These are phyloP conservation scores for Neodidymelliopsis sp. DNA, from an alignment of 2,329 filamentous ascomycete species.

Conservation along the genomic window DNA sequence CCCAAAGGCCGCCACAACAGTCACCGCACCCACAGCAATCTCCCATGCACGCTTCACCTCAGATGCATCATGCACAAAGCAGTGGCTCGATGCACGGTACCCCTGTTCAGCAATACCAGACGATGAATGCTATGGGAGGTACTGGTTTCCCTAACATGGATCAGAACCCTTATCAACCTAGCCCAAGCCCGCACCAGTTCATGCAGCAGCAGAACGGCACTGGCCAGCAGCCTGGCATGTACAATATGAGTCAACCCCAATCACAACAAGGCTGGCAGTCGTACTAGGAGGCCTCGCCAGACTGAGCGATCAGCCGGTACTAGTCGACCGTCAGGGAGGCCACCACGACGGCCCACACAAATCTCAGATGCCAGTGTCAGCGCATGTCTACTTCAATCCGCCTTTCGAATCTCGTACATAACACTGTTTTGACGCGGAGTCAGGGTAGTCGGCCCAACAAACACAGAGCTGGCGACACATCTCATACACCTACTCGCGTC, in stretches of 20 bases:
- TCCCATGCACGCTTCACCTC: slow-evolving; percentile 58
- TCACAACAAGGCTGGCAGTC: slow-evolving; percentile 53
- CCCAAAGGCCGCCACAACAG: slow-evolving; percentile 52
- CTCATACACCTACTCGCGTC: not conserved
- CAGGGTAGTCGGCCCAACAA: too few species aligned
- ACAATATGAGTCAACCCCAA: slow-evolving; percentile 58
- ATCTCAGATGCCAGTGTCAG: not conserved
- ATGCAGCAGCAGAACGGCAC: slow-evolving; percentile 54
- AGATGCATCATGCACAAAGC: slow-evolving; percentile 55
- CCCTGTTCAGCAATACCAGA: slow-evolving; percentile 55
- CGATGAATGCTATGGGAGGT: slow-evolving; percentile 56
- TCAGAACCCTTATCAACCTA: slow-evolving; percentile 58
- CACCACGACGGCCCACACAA: not conserved
- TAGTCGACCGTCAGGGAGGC: too few species aligned
- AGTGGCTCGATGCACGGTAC: slow-evolving; percentile 53
- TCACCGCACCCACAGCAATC: slow-evolving; percentile 57
- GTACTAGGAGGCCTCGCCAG: slow-evolving; percentile 32
- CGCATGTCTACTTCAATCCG: too few species aligned
- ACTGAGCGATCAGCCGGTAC: not conserved
- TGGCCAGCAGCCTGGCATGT: slow-evolving; percentile 60
- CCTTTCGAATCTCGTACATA: too few species aligned
- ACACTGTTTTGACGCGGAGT: too few species aligned
- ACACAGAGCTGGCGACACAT: not conserved
- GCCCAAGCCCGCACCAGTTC: slow-evolving; percentile 56
- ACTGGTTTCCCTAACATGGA: slow-evolving; percentile 56